phyloP scores from a whole-genome alignment of 805 yeast genomes.

The Lachancea meyersii region DNA sequence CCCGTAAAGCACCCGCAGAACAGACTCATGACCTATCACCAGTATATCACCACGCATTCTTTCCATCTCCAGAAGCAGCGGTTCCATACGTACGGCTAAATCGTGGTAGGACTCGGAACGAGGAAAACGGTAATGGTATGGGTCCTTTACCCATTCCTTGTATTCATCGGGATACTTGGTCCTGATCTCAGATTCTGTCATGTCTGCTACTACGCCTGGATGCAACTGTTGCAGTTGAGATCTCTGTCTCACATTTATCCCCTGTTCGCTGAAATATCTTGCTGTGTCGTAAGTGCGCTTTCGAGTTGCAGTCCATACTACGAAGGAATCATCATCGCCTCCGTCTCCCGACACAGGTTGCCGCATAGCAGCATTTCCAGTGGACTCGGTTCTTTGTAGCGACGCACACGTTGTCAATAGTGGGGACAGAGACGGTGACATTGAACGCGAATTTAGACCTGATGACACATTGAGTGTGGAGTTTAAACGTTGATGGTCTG shows the following conservation, averaged over 20 bases:
- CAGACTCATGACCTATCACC: slow-evolving; percentile 89
- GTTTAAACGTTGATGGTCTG: background rate
- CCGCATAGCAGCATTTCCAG: slow-evolving; percentile 25
- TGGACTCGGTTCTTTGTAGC: slow-evolving; percentile 19
- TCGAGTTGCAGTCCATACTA: slow-evolving; percentile 95
- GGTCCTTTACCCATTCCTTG: slow-evolving; percentile 60
- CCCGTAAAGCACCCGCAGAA: slow-evolving; percentile 84
- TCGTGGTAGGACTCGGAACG: slow-evolving; percentile 95
- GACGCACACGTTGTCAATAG: slow-evolving; percentile 26
- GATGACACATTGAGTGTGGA: background rate
- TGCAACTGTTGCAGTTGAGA: slow-evolving; percentile 81
- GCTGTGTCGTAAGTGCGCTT: slow-evolving; percentile 79
- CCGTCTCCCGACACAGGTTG: slow-evolving; percentile 48
- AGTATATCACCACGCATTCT: slow-evolving; percentile 81
- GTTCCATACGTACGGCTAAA: slow-evolving; percentile 89
- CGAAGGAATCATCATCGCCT: slow-evolving; percentile 52
- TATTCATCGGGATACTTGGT: slow-evolving; percentile 63
- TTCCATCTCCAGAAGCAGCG: slow-evolving; percentile 88
- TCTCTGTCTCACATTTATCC: slow-evolving; percentile 64
- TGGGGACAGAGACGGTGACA: slow-evolving; percentile 18
- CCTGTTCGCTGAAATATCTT: slow-evolving; percentile 53
- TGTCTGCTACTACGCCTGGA: slow-evolving; percentile 79
- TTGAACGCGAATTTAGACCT: slow-evolving; percentile 5
- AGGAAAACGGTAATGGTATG: slow-evolving; percentile 88
- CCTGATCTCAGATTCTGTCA: slow-evolving; percentile 55